Base-by-base conservation (phyloP, 257 asterid species). In the Solanum arcanum region DNA sequence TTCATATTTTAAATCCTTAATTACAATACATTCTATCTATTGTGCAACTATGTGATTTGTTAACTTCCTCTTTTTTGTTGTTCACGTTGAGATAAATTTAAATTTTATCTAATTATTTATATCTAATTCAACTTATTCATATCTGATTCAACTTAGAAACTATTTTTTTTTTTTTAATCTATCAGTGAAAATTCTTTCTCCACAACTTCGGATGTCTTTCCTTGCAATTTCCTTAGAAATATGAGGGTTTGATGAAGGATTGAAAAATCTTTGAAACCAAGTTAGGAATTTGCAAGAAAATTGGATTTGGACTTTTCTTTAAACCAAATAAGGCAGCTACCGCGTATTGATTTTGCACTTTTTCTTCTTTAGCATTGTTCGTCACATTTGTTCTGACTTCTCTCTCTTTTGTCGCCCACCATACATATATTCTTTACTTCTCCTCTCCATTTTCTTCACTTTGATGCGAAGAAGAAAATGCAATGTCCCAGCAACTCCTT, bases 401-500 rank as follows among this genome's bases (percentile, higher is more conserved):
- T 72, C 77, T 70, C 44, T 69, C 76, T 33, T 70, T 72, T 33
- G 78, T 72, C 78, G 37, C 37, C 74, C 39, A 14, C 77, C 42
- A 31, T 33, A 70, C 81, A 35, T 35, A 35, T 35, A 73, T 37
- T 73, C 81, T 21, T 73, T 73, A 73, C 49, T 73, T 73, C 80
- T 35, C 47, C 80, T 5, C 29, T 73, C 29, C 25, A 70, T 70
- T 9, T 60, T 9, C n/a, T 31, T 35, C 27, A 35, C 80, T 10
- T 35, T 56, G 29, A 73, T 86, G 90, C 88, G 49, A 82, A 49
- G 49, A 82, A 42, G 62, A 86, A 56, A 35, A 88, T 91, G 94
- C 94, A 90, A 86, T 96, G 99, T 90, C 97, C 99, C 16, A n/a
- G 52, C 49, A 78, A 92, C 88, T 90, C 96, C 84, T 94, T 96